phyloP scores from a whole-genome alignment of 495 filamentous ascomycete genomes.

The Xylaria nigripes region DNA sequence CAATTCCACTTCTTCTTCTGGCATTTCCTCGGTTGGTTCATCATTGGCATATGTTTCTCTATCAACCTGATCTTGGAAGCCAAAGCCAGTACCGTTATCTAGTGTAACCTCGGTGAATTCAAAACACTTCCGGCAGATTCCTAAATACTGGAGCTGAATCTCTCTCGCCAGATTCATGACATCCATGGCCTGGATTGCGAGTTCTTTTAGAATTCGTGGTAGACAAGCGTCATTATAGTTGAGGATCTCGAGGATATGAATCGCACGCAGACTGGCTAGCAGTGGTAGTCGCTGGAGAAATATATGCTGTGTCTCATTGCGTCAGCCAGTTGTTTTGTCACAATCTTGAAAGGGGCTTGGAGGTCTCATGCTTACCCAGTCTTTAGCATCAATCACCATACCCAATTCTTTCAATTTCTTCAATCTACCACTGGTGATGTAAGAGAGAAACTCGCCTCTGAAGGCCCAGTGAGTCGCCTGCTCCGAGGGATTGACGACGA shows the following conservation, averaged over 20 bases:
- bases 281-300: conserved; percentile 78
- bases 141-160: conserved; percentile 74
- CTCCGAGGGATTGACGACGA: conserved; percentile 7
- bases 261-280: conserved; percentile 63
- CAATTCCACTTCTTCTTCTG: background rate
- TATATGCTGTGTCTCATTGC: conserved; percentile 53
- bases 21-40: conserved; percentile 32
- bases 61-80: conserved; percentile 30
- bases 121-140: conserved; percentile 75
- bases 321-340: background rate
- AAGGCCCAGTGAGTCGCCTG: conserved; percentile 67
- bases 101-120: conserved; percentile 68
- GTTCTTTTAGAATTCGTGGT: conserved; percentile 56
- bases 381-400: conserved; percentile 67
- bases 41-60: conserved; percentile 34
- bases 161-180: conserved; percentile 82
- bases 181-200: conserved; percentile 78
- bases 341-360: background rate
- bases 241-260: conserved; percentile 69
- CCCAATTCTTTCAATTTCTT: conserved; percentile 64
- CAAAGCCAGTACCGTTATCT: conserved; percentile 35
- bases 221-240: conserved; percentile 25
- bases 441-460: conserved; percentile 24
- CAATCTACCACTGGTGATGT: conserved; percentile 81
- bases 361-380: conserved; percentile 61